phyloP scores from a whole-genome alignment of 208 protist species.

The Leishmania tropica region DNA sequence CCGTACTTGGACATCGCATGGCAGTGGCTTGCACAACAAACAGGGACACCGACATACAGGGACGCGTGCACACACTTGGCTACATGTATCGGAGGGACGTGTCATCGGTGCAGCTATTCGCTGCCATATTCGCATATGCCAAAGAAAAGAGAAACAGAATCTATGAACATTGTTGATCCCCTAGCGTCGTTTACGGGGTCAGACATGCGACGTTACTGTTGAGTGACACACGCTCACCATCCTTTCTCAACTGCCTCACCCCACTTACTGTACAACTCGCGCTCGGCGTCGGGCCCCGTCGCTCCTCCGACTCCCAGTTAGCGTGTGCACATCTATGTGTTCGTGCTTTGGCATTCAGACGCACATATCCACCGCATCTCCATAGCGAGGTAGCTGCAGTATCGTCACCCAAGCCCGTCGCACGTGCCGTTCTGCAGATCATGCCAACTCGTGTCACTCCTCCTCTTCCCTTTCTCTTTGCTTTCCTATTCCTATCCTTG shows the following conservation, averaged over 20 bases:
- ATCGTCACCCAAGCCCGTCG: not conserved
- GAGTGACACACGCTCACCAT: not conserved
- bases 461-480: not conserved
- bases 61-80: not conserved
- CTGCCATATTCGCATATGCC: not conserved
- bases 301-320: not conserved
- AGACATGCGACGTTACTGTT: not conserved
- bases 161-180: not conserved
- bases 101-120: not conserved
- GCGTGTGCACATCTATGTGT: not conserved
- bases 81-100: not conserved
- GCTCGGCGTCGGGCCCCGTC: not conserved
- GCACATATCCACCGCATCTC: not conserved
- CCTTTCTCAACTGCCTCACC: not conserved
- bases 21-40: not conserved
- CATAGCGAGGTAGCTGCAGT: not conserved
- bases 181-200: not conserved
- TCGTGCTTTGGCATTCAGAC: not conserved
- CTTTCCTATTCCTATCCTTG: not conserved
- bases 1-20: too few relatives aligned
- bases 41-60: not conserved
- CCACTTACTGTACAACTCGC: not conserved
- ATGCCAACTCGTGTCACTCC: not conserved
- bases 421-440: not conserved
- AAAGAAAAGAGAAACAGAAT: not conserved